These are phyloP conservation scores for Tricholoma furcatifolium DNA, from an alignment of 768 basidiomycete species.

Conservation along the genomic window DNA sequence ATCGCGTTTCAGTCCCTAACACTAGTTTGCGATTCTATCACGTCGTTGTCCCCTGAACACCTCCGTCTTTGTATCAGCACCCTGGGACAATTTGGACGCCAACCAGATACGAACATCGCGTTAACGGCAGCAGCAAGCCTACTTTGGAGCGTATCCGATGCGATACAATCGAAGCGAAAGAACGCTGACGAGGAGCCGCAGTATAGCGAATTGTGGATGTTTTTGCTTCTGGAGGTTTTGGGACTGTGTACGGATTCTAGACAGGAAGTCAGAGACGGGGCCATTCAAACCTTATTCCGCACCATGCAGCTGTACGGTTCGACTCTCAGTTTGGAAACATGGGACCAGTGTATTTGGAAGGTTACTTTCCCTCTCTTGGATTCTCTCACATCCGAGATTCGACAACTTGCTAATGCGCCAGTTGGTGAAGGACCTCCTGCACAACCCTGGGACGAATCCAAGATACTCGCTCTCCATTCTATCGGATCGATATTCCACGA, in stretches of 20 bases:
- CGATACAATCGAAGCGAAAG: constrained; percentile 83
- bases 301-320: constrained; percentile 93
- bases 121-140: constrained; percentile 91
- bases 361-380: constrained; percentile 87
- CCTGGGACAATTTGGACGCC: constrained; percentile 87
- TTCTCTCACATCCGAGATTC: constrained; percentile 57
- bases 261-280: constrained; percentile 88
- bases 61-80: constrained; percentile 88
- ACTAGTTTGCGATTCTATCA: constrained; percentile 90
- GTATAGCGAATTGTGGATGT: constrained; percentile 93
- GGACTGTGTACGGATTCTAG: constrained; percentile 79
- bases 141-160: constrained; percentile 95
- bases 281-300: constrained; percentile 93
- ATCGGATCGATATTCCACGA: constrained; percentile 82
- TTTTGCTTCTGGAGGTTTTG: constrained; percentile 79
- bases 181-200: constrained; percentile 59
- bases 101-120: constrained; percentile 94
- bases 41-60: constrained; percentile 75
- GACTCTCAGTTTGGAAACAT: constrained; percentile 76
- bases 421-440: constrained; percentile 15
- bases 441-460: constrained; percentile 84
- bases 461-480: constrained; percentile 80
- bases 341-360: constrained; percentile 91
- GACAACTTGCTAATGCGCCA: constrained; percentile 30
- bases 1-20: constrained; percentile 94